These are phyloP conservation scores for Didymella glomerata DNA, from an alignment of 2,329 filamentous ascomycete genomes.

Conservation along the genomic window DNA sequence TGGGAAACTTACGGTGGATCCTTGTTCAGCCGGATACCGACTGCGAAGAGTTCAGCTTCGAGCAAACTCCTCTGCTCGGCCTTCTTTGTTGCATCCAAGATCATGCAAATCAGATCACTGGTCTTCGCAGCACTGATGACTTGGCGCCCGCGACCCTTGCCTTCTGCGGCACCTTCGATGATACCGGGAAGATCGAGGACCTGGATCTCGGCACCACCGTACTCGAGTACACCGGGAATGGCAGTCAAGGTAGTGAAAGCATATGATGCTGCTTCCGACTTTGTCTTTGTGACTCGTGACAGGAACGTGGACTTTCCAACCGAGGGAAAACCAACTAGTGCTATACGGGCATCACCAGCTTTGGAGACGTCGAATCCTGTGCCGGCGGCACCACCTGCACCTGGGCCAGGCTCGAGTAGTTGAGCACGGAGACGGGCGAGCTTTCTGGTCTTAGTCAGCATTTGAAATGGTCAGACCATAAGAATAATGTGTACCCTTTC, in stretches of 20 bases:
- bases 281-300: slow-evolving; percentile 98
- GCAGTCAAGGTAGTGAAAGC: slow-evolving; percentile 97
- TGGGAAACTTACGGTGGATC: slow-evolving; percentile 77
- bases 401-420: slow-evolving; percentile 86
- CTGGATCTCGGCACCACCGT: slow-evolving; percentile 97
- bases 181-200: slow-evolving; percentile 97
- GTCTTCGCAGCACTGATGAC: slow-evolving; percentile 99
- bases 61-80: slow-evolving; percentile 90
- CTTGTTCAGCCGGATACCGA: slow-evolving; percentile 91
- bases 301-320: slow-evolving; percentile 98
- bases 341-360: slow-evolving; percentile 94
- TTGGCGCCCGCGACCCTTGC: slow-evolving; percentile 93
- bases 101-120: slow-evolving; percentile 95
- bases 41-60: slow-evolving; percentile 91
- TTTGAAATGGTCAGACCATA: background rate
- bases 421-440: slow-evolving; percentile 94
- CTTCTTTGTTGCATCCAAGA: slow-evolving; percentile 94
- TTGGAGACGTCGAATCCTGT: slow-evolving; percentile 90
- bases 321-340: slow-evolving; percentile 97
- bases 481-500: slow-evolving; percentile 74
- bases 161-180: slow-evolving; percentile 94
- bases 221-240: slow-evolving; percentile 96
- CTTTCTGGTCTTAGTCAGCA: slow-evolving; percentile 69
- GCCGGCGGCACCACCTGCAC: slow-evolving; percentile 78
- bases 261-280: slow-evolving; percentile 94